Base-by-base conservation (phyloP, 2,329 filamentous ascomycete species). In the Cladobotryum mycophilum region DNA sequence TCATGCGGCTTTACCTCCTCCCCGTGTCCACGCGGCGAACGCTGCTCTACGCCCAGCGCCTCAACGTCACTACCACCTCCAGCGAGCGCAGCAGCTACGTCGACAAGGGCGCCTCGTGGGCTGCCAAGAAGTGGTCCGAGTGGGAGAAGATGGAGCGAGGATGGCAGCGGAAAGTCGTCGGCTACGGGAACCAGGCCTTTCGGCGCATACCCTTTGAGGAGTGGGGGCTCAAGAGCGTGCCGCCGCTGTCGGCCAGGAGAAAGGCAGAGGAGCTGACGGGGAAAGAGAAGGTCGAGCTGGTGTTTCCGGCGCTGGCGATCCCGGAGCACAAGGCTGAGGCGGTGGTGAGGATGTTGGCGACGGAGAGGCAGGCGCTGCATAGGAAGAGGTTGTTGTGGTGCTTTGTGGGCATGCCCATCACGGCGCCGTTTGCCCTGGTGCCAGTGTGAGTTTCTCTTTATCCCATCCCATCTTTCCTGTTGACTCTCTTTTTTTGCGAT, bases 221-320 rank as follows among this genome's bases (percentile, higher is more conserved):
- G 84, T 99, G 93, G 93, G 90, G 89, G 0, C 77, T 99, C 58
- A 97, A 97, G 73, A 95, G 89, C 35, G 85, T 99, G 47, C 93
- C 93, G 41, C 85, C 91, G 18, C 75, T 95, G 59, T 89, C 84
- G 40, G 73, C 81, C 51, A 79, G 81, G 58, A 78, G 83, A 52
- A 78, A 80, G 58, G 74, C 79, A 45, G 82, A 88, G 47, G 82
- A 87, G 59, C 62, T 83, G 18, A 67, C 81, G 47, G 81, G 79
- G 36, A 76, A 78, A 56, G 79, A 82, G 46, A 82, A 80, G 60
- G 81, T 89, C 54, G 81, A 89, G 58, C 78, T 96, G 30, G 72
- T 89, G 47, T 97, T 87, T 64, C 93, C 93, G 0, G 73, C 78
- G 43, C 80, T 79, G 45, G 76, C 90, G 47, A 79, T 97, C 57